These are phyloP conservation scores for Breviolum minutum DNA, from an alignment of 73 alveolate genomes.

Conservation along the genomic window DNA sequence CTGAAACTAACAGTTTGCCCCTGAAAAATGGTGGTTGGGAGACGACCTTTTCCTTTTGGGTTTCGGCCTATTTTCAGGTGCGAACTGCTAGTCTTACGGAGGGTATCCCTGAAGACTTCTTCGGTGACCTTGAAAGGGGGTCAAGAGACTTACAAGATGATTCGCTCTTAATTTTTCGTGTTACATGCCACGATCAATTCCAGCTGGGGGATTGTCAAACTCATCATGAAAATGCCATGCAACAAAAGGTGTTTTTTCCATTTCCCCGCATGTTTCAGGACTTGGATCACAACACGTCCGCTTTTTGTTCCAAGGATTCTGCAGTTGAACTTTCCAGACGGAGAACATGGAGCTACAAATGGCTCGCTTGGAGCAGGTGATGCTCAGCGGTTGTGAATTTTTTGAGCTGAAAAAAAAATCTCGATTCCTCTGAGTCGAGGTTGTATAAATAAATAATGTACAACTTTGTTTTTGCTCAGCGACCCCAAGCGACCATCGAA, in stretches of 20 bases:
- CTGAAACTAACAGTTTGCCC: no score
- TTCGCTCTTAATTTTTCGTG: neutral
- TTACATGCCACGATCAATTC: neutral
- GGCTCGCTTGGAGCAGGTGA: neutral
- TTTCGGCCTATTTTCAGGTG: no score
- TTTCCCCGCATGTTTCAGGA: neutral
- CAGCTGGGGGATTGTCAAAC: no score
- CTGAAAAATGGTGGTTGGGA: no score
- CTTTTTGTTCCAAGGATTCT: neutral
- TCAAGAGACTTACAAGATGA: no score
- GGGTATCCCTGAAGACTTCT: no score
- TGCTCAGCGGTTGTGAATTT: neutral
- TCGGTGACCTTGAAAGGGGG: no score
- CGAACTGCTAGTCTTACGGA: no score
- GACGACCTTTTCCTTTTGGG: no score
- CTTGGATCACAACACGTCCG: neutral
- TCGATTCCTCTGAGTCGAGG: neutral
- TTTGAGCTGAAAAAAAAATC: neutral
- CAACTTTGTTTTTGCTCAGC: no score
- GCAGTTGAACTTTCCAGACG: slow-evolving; percentile 2
- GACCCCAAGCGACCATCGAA: neutral
- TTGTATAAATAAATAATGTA: no score
- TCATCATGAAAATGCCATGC: no score
- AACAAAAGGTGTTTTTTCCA: neutral
- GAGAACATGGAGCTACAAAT: neutral